Conservation (phyloP, 345 rosid species). For the Euphorbia lathyris region DNA sequence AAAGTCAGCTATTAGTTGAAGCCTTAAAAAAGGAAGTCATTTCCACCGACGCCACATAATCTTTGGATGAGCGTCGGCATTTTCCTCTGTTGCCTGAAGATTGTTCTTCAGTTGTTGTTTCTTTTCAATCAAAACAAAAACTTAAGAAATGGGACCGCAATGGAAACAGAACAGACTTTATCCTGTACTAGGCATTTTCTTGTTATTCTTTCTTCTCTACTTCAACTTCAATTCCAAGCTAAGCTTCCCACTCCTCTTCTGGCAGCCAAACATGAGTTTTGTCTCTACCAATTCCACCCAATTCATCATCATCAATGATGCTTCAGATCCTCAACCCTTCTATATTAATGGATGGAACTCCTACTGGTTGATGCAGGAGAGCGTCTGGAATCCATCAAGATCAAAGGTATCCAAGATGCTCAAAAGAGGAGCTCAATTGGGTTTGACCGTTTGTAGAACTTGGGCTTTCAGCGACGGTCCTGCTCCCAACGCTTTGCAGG, state of each 20-base stretch:
- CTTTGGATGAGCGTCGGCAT: neutral
- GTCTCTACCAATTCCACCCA: constrained; percentile 36
- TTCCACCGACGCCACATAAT: neutral
- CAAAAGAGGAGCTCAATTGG: constrained; percentile 33
- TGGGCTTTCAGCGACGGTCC: constrained; percentile 51
- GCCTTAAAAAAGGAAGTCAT: neutral
- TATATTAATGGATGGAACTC: constrained; percentile 44
- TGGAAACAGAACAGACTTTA: constrained; percentile 34
- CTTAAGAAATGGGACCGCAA: constrained; percentile 15
- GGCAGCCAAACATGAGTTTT: constrained; percentile 41
- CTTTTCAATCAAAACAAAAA: neutral
- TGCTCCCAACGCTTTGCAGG: constrained; percentile 37
- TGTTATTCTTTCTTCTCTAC: constrained; percentile 31
- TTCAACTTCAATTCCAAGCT: constrained; percentile 19
- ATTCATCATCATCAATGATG: constrained; percentile 26
- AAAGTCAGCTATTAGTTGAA: neutral
- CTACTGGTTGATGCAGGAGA: constrained; percentile 40
- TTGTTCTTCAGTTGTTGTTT: neutral
- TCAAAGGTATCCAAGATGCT: constrained; percentile 34
- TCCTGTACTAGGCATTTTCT: constrained; percentile 29
- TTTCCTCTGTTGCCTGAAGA: neutral
- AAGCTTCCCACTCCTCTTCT: constrained; percentile 21
- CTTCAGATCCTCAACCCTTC: constrained; percentile 3
- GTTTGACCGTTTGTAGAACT: constrained; percentile 51
- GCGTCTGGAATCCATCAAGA: constrained; percentile 26